Evolutionary conservation across 2,329 filamentous ascomycete species (phyloP).

Genomic region (Trichoderma koningii): DNA sequence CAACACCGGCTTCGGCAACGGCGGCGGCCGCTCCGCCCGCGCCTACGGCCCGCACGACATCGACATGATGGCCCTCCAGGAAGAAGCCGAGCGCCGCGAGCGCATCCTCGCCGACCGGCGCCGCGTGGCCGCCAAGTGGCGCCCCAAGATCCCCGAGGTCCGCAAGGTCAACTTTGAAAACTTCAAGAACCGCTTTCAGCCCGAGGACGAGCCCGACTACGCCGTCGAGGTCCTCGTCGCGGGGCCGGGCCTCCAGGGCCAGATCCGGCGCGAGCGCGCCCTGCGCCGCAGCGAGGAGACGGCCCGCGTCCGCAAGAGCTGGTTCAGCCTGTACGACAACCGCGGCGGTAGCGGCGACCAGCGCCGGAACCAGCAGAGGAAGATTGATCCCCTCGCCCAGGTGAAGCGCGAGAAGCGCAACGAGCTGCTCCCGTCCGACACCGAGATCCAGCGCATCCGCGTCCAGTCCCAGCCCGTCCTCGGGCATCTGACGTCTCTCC

Average conservation of each 20-base stretch:
- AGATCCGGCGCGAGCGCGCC: conserved; percentile 45
- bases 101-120: conserved; percentile 41
- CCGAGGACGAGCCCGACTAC: conserved; percentile 41
- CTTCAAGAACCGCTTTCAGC: conserved; percentile 48
- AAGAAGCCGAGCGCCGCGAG: conserved; percentile 43
- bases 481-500: conserved; percentile 42
- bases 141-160: conserved; percentile 45
- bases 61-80: conserved; percentile 38
- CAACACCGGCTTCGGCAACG: not conserved
- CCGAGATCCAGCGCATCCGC: conserved; percentile 42
- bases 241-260: conserved; percentile 39
- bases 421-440: conserved; percentile 33
- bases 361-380: conserved; percentile 6
- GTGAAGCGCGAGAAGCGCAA: conserved; percentile 33
- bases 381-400: conserved; percentile 30
- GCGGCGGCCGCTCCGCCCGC: conserved; percentile 23
- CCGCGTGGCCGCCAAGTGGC: conserved; percentile 44
- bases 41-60: conserved; percentile 36
- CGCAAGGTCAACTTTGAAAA: conserved; percentile 47
- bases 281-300: conserved; percentile 42
- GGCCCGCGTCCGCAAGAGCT: conserved; percentile 40
- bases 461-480: conserved; percentile 47
- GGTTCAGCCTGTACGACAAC: conserved; percentile 28
- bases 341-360: not conserved
- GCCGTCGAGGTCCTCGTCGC: conserved; percentile 46